Evolutionary conservation across 495 filamentous ascomycete species (phyloP).

Genomic region (Achaetomiella virescens): DNA sequence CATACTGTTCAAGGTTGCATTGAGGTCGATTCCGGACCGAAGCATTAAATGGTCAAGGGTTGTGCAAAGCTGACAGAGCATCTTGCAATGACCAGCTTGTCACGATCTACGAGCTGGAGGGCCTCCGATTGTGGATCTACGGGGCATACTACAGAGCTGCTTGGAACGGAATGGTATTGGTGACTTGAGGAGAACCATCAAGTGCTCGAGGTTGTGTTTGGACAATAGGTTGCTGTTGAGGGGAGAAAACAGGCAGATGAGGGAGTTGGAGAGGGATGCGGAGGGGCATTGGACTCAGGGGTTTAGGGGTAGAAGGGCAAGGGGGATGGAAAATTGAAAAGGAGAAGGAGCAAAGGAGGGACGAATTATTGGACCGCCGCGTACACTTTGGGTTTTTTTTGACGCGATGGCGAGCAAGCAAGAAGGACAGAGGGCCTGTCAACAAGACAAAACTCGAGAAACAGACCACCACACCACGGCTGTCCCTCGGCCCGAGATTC

Average conservation of each 20-base stretch:
- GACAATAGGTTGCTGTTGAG: conserved; percentile 23
- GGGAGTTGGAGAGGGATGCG: conserved; percentile 22
- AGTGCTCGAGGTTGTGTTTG: conserved; percentile 24
- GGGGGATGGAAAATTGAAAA: conserved; percentile 5
- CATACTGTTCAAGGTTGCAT: too few relatives aligned
- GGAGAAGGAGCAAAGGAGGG: too few relatives aligned
- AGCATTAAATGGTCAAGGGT: too few relatives aligned
- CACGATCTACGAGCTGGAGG: conserved; percentile 31
- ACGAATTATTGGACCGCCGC: too few relatives aligned
- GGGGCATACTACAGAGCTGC: conserved; percentile 35
- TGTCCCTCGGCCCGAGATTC: too few relatives aligned
- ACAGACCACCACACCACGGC: too few relatives aligned
- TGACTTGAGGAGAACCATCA: conserved; percentile 20
- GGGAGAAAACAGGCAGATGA: conserved; percentile 30
- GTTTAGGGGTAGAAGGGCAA: conserved; percentile 18
- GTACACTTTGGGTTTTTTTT: too few relatives aligned
- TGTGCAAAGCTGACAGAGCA: too few relatives aligned
- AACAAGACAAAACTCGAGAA: too few relatives aligned
- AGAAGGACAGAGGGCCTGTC: too few relatives aligned
- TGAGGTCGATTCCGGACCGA: too few relatives aligned
- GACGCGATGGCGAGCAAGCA: too few relatives aligned
- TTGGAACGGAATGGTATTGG: conserved; percentile 33
- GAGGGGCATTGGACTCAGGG: conserved; percentile 28
- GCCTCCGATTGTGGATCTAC: conserved; percentile 25
- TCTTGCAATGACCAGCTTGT: conserved; percentile 30